Base-by-base conservation (phyloP, 352 stramenopile genomes). In the Peronospora farinosa region DNA sequence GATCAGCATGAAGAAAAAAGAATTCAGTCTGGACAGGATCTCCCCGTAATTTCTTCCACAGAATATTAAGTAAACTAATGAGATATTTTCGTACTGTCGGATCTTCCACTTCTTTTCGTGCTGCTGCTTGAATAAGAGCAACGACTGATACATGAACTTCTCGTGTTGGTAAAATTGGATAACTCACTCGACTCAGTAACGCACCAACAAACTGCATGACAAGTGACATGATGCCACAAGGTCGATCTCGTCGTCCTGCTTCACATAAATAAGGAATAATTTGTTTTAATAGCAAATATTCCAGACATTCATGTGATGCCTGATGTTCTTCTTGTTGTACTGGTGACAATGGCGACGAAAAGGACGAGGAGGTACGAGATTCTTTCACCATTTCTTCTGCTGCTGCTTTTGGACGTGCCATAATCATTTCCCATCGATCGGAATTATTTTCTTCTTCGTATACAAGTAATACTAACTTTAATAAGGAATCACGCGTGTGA, bases 21-120 rank as follows among this genome's bases (percentile, higher is more conserved):
- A 94, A 89, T 46, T 94, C 83, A 13, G 78, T 92, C 66, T 94
- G 83, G 31, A 92, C 81, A 3, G 80, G 83, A 38, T 94, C 79
- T 31, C 70, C 69, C 13, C 78, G 78, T 50, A 94, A 62, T 38
- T 94, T 94, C 57, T 91, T 89, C 83, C 83, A 94, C 10, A 94
- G 43, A 7, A 83, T 69, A 48, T 94, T 88, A 15, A 94, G 72
- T 45, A 91, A 54, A 23, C 55, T 86, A 57, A 94, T 77, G 19
- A 94, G 65, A 40, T 82, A 88, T 57, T 94, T 92, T 47, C 80
- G 78, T 13, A 89, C 79, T n/a, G 87, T 67, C 0, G 77, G 69
- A 55, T 94, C 83, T 35, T 91, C 78, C 31, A 94, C 77, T 45
- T 92, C 80, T 40, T 81, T 84, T 35, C 81, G 72, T 12, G 79